Evolutionary conservation across 495 filamentous ascomycete genomes (phyloP), one percentile per base, ranked within the genome.

Genomic region (Xylaria flabelliformis): DNA sequence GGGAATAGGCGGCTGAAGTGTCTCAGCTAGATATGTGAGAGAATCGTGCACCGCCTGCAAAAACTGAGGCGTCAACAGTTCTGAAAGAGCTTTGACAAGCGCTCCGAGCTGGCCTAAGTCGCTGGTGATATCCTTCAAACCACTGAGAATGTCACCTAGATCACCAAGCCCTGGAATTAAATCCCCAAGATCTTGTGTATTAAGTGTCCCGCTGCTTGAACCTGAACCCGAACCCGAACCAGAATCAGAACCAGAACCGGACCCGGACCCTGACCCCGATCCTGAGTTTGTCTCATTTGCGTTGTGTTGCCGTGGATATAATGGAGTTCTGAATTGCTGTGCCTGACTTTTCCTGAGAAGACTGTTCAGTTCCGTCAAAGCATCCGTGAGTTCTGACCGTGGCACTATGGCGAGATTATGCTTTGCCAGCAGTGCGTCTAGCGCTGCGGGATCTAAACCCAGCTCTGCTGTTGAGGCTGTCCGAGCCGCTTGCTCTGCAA

Each of bases 321-420:
- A 62, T 48, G 74, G 70, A 12, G 56, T 74, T 19, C 73, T 77
- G 39, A 77, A 72, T 66, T 77, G 75, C 17, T 78, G 71, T 39
- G 70, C 70, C 32, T 77, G 74, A 53, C 77, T 79, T 55, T 73
- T 77, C 67, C 75, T 75, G 13, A 82, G 75, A 56, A 82, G 70
- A 48, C 72, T 74, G 55, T 78, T 82, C 70, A 82, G 76, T 64
- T 82, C 80, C 9, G 76, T 80, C 67, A 82, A 50, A 6, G 79
- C 79, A 69, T 82, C 80, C 50, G 80, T 80, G 32, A 82, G 79
- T 32, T 82, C 79, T 66, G 78, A 76, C 34, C 79, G 75, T 51
- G 80, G 80, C 8, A 82, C 80, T 56, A 82, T 73, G 36, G 79
- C 80, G 17, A 82, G 68, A 53, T 80, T 79, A 64, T 82, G 77